Conservation (phyloP, 1,139 yeast species). For the Torulaspora globosa region DNA sequence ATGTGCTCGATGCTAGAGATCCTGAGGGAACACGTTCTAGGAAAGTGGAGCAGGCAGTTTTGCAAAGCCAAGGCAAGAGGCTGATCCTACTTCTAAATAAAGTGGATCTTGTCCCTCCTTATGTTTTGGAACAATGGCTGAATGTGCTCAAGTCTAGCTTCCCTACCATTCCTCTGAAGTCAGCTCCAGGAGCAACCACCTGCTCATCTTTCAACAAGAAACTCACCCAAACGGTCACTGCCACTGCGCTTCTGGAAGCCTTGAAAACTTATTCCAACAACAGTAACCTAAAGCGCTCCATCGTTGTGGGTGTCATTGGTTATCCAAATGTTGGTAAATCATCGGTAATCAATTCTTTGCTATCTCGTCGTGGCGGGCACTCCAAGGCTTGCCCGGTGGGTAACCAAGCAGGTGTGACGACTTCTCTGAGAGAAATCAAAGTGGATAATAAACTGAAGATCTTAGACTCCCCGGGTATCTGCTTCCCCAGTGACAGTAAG, state of each 20-base stretch:
- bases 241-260: conserved; percentile 69
- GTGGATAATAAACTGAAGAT: conserved; percentile 84
- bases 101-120: conserved; percentile 86
- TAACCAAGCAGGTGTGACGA: conserved; percentile 96
- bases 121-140: conserved; percentile 80
- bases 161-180: conserved; percentile 87
- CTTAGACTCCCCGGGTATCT: conserved; percentile 96
- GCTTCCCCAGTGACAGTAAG: conserved; percentile 70
- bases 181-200: conserved; percentile 58
- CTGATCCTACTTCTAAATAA: conserved; percentile 82
- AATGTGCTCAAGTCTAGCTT: conserved; percentile 72
- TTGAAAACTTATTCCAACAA: conserved; percentile 82
- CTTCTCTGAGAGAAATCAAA: conserved; percentile 85
- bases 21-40: conserved; percentile 93
- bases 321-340: conserved; percentile 96
- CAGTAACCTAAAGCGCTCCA: conserved; percentile 83
- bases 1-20: conserved; percentile 94
- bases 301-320: conserved; percentile 93
- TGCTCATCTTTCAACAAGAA: conserved; percentile 72
- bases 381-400: conserved; percentile 91
- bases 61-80: conserved; percentile 77
- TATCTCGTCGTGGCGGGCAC: conserved; percentile 72
- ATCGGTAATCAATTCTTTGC: conserved; percentile 84
- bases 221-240: conserved; percentile 66
- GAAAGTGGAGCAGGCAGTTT: conserved; percentile 84